Percentiles rank a stretch among this genome's conserved stretches.
Evolutionary conservation across 768 basidiomycete species (phyloP).

Genomic region (Suillus discolor): DNA sequence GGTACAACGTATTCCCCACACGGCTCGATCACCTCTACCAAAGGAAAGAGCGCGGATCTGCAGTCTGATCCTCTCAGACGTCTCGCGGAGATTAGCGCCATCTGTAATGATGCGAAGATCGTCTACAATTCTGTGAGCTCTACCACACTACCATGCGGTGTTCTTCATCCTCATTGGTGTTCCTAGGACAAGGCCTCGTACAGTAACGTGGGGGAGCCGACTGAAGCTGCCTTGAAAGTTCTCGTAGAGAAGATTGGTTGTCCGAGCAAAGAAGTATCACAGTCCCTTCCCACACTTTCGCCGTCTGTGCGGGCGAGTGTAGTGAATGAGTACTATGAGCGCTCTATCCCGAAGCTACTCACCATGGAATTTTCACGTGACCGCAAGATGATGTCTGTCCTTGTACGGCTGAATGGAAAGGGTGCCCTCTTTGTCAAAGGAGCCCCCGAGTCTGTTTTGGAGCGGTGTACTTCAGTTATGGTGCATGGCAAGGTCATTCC

Average conservation of each 20-base stretch:
- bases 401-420: constrained; percentile 66
- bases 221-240: constrained; percentile 95
- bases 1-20: constrained; percentile 91
- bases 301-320: constrained; percentile 72
- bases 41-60: constrained; percentile 66
- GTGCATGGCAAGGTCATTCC: constrained; percentile 66
- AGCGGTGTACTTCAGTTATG: constrained; percentile 78
- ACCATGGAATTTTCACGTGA: constrained; percentile 99
- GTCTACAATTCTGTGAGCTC: constrained; percentile 72
- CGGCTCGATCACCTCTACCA: constrained; percentile 69
- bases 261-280: constrained; percentile 55
- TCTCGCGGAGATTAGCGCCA: constrained; percentile 86
- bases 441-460: constrained; percentile 93
- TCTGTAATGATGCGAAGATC: constrained; percentile 95
- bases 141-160: background rate
- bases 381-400: constrained; percentile 99
- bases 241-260: constrained; percentile 93
- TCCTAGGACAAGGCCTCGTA: constrained; percentile 78
- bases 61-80: constrained; percentile 74
- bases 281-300: constrained; percentile 58
- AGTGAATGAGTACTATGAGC: constrained; percentile 83
- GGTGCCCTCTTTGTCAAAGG: constrained; percentile 94
- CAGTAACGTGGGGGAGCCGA: constrained; percentile 91
- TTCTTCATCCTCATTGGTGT: constrained; percentile 8
- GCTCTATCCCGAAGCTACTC: constrained; percentile 72